Percentiles rank a stretch among this genome's conserved stretches.
Conservation (phyloP, 192 early-diverging fungal species). For the Gonapodya prolifera region DNA sequence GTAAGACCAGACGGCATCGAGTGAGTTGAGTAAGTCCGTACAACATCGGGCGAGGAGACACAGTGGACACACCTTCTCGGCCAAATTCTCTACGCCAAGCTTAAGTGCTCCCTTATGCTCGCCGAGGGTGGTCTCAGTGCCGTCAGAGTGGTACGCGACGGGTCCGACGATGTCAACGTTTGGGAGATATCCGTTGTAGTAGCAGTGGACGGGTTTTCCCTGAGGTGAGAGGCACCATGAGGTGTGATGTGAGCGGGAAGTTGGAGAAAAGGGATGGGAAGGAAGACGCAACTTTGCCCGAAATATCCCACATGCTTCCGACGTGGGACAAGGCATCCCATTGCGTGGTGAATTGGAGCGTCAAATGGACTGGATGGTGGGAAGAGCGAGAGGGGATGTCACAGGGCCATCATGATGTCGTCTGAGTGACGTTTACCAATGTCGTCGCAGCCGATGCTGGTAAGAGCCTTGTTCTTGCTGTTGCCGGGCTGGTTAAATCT, state of each 20-base stretch:
- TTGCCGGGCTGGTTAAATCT: background rate
- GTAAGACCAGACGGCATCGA: too few species aligned
- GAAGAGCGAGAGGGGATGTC: background rate
- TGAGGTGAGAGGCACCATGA: background rate
- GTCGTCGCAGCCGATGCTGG: constrained; percentile 3
- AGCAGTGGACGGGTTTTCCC: background rate
- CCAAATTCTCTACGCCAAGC: constrained; percentile 4
- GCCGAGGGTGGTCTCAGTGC: background rate
- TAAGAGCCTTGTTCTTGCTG: background rate
- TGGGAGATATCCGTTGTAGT: background rate
- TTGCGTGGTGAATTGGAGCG: background rate
- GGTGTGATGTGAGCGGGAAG: background rate
- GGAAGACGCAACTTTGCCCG: background rate
- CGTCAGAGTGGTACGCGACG: background rate
- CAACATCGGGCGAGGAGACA: background rate
- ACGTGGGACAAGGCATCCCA: constrained; percentile 1
- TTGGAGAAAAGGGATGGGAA: background rate
- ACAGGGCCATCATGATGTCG: background rate
- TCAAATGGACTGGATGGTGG: background rate
- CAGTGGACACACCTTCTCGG: background rate
- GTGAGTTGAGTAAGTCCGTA: too few species aligned
- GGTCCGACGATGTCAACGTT: background rate
- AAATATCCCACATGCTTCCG: background rate
- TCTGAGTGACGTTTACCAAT: background rate
- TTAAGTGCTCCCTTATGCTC: background rate